Evolutionary conservation across 176 grass and related monocot genomes (phyloP), one percentile per base, ranked within the genome.

Genomic region (Hsuehochloa calcarea): DNA sequence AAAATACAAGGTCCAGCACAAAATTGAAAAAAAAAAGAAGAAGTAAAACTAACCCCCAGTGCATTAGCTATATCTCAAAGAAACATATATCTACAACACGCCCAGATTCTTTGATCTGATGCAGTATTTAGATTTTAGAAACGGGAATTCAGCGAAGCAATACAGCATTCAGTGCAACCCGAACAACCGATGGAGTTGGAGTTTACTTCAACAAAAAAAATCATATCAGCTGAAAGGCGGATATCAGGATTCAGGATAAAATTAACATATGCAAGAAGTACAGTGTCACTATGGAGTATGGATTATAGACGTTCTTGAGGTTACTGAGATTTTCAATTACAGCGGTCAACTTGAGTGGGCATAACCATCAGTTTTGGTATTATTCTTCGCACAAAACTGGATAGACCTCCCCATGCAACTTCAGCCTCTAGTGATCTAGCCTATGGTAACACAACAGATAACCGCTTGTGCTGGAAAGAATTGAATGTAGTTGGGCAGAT

Each of bases 81-180:
- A 88, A 85, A 52, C 3, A 70, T 22, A 65, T 60, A 41, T n/a
- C 12, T 58, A 68, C 63, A 77, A 3, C 15, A 43, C 38, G 19
- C 40, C 19, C 68, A 35, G 25, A 43, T n/a, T 34, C 23, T 71
- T 51, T 43, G 63, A 40, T 80, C 15, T 71, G 20, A 75, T 81
- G 38, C 0, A 70, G 71, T 5, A 77, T 37, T 44, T 45, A 49
- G 54, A 70, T 41, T 70, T 62, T 16, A 51, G 55, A 82, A 44
- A 64, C 22, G 37, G 34, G 52, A 85, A 76, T 62, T 81, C 77
- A 77, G 31, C 45, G 84, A 88, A 72, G 67, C 59, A 59, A 77
- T 37, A 41, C 27, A 26, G 5, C 41, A 43, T 85, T 34, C 8
- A 17, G 5, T 46, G 37, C 54, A 65, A 82, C 2, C 63, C 3